These are phyloP conservation scores for Venturia asperata DNA, from an alignment of 2,329 filamentous ascomycete genomes.

Conservation along the genomic window DNA sequence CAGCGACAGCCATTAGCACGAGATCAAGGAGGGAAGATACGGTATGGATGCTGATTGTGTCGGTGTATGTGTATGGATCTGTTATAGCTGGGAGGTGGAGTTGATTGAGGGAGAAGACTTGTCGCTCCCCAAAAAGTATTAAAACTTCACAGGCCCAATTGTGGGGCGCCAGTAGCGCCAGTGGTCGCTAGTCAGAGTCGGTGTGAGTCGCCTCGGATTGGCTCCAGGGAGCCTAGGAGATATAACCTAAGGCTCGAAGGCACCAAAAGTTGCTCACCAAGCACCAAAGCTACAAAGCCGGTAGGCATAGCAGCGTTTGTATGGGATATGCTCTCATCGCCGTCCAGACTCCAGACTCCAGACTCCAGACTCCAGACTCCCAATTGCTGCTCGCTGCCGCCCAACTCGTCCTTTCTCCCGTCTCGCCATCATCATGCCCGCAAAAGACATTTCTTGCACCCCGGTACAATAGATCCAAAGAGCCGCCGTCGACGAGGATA, in stretches of 20 bases:
- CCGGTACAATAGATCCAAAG: background rate
- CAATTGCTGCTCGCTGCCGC: background rate
- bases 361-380: too few species aligned
- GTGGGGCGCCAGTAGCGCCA: background rate
- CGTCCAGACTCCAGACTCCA: background rate
- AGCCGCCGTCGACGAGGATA: background rate
- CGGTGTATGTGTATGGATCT: background rate
- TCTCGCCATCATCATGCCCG: background rate
- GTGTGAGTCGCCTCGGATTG: background rate
- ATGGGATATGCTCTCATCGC: too few species aligned
- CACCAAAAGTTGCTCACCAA: background rate
- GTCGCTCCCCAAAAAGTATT: background rate
- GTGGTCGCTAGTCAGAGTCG: background rate
- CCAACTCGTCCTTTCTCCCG: background rate
- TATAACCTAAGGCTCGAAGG: background rate
- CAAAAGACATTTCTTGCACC: background rate
- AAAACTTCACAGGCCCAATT: background rate
- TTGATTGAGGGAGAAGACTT: background rate
- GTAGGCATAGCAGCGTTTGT: too few species aligned
- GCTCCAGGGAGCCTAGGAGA: background rate
- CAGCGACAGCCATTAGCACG: conserved; percentile 43
- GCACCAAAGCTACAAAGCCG: too few species aligned
- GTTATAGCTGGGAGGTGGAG: background rate
- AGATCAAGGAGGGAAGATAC: conserved; percentile 39
- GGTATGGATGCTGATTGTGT: conserved; percentile 23